Evolutionary conservation across 306 rosid genomes (phyloP), one percentile per base, ranked within the genome.

Genomic region (Castanea sativa): DNA sequence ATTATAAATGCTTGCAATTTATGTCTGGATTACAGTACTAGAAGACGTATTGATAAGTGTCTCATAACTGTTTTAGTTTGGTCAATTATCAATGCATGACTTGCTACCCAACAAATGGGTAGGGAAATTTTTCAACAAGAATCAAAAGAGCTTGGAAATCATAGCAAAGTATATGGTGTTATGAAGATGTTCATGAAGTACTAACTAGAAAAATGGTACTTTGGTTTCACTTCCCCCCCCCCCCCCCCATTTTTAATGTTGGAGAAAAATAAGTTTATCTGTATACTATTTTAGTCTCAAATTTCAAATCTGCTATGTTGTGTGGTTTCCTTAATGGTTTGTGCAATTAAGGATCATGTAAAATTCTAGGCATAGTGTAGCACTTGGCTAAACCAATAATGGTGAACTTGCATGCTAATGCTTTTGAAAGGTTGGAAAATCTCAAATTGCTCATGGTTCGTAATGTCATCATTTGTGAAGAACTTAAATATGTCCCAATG

Each of bases 401-500:
- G 21, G 82, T 79, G 15, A 25, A 5, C 12, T 79, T 76, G 82
- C 51, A 32, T 30, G 78, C 77, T 60, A 51, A 60, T n/a, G 82
- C 49, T 19, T 60, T 79, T 20, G 51, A 79, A 72, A 72, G 73
- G 56, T 71, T 79, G 82, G 51, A 25, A 79, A 79, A 61, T 64
- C 77, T 79, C 19, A 72, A 60, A 52, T 29, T 79, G 16, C 78
- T 72, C 5, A 5, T 25, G 20, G 64, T 61, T 30, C 41, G 35
- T 60, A 73, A 72, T 59, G 77, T n/a, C 5, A 6, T 9, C n/a
- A 71, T 79, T 79, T 73, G 77, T 20, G 33, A 4, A 72, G 27
- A 63, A 2, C 82, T 73, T 29, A 51, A 51, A 15, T 6, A 60
- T 60, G 60, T 79, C 55, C 77, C 20, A 79, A 32, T 19, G 52